Conservation (phyloP, 306 rosid genomes). For the Rosa rugosa region DNA sequence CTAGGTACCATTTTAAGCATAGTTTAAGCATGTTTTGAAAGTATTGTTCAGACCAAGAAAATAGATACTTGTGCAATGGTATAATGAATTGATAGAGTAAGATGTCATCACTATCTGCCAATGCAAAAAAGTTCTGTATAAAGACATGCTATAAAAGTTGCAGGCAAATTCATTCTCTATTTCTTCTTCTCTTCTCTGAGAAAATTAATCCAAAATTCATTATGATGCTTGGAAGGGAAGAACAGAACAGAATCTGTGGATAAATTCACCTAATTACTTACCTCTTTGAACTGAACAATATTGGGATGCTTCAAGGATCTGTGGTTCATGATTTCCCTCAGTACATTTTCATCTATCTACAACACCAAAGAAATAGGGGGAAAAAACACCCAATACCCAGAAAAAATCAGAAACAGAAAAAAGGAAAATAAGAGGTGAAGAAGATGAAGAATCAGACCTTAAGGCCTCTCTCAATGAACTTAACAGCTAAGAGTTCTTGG, state of each 20-base stretch:
- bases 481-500: slow-evolving; percentile 57
- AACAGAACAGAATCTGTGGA: neutral
- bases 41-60: neutral
- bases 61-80: neutral
- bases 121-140: neutral
- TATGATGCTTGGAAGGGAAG: neutral
- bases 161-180: neutral
- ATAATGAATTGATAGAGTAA: neutral
- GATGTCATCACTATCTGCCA: neutral
- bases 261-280: slow-evolving; percentile 9
- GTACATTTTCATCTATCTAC: slow-evolving; percentile 81
- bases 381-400: neutral
- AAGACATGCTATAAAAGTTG: neutral
- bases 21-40: neutral
- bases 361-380: neutral
- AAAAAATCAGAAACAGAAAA: slow-evolving; percentile 2
- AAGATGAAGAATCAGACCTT: slow-evolving; percentile 40
- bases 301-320: slow-evolving; percentile 85
- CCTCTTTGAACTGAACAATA: slow-evolving; percentile 81
- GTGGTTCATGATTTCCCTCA: slow-evolving; percentile 86
- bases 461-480: slow-evolving; percentile 81
- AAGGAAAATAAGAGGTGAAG: neutral
- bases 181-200: neutral
- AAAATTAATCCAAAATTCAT: neutral
- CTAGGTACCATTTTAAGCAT: neutral